These are phyloP conservation scores for Aspergillus asperescens DNA, from an alignment of 495 filamentous ascomycete genomes.

Conservation along the genomic window DNA sequence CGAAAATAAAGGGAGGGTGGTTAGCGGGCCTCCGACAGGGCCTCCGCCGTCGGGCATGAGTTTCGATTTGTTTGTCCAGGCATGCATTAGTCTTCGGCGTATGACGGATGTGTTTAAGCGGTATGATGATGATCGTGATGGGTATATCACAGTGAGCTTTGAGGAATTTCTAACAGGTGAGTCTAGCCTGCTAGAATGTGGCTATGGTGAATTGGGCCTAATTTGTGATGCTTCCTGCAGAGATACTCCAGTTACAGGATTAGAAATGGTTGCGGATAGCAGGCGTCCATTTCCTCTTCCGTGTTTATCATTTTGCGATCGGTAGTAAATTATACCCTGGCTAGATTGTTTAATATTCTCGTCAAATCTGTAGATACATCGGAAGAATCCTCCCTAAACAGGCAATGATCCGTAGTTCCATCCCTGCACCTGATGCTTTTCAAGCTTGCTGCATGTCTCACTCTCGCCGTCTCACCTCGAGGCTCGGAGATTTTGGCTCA, in stretches of 20 bases:
- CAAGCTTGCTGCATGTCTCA: too few species aligned
- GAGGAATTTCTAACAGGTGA: constrained; percentile 70
- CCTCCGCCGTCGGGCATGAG: constrained; percentile 63
- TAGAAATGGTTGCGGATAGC: constrained; percentile 17
- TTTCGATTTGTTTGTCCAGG: constrained; percentile 97
- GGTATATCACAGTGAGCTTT: constrained; percentile 79
- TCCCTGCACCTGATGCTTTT: neutral
- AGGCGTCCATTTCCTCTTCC: neutral
- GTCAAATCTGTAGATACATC: neutral
- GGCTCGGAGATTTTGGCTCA: too few species aligned
- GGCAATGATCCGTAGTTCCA: neutral
- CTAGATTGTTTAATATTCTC: neutral
- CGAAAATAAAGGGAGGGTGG: constrained; percentile 43
- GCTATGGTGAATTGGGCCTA: neutral
- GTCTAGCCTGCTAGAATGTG: constrained; percentile 13
- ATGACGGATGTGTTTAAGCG: constrained; percentile 99
- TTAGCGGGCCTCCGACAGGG: constrained; percentile 22
- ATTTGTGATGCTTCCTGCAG: constrained; percentile 18
- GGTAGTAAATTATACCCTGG: constrained; percentile 12
- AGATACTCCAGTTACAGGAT: constrained; percentile 41
- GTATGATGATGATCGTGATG: constrained; percentile 95
- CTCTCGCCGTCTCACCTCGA: neutral
- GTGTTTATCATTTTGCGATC: neutral
- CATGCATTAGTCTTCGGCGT: constrained; percentile 89
- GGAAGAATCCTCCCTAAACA: constrained; percentile 1